These are phyloP conservation scores for Vigna reflexopilosa DNA, from an alignment of 306 rosid species.

Conservation along the genomic window DNA sequence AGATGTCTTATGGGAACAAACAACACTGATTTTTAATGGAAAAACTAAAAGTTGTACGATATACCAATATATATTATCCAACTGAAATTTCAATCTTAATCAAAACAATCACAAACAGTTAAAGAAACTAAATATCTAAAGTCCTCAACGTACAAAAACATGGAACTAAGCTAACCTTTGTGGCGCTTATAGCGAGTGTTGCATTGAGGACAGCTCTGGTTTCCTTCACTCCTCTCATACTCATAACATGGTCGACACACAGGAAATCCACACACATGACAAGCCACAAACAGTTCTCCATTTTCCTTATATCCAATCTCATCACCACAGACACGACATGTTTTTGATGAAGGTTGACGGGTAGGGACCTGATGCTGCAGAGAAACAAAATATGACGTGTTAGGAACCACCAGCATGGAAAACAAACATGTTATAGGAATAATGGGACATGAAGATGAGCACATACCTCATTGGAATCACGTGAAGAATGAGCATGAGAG, in stretches of 20 bases:
- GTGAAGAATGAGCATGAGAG: constrained; percentile 49
- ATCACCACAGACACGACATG: constrained; percentile 85
- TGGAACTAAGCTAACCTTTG: constrained; percentile 54
- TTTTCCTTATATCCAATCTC: constrained; percentile 78
- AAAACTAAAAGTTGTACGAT: too few species aligned
- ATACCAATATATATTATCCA: not conserved
- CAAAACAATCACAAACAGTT: not conserved
- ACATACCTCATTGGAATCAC: constrained; percentile 63
- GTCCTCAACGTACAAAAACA: not conserved
- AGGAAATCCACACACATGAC: constrained; percentile 84
- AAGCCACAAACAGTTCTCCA: constrained; percentile 82
- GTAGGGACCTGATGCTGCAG: constrained; percentile 59
- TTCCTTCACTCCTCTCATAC: constrained; percentile 94
- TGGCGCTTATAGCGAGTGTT: constrained; percentile 89
- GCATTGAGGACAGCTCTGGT: constrained; percentile 89
- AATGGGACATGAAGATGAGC: constrained; percentile 16
- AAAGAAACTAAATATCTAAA: not conserved
- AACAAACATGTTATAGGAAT: not conserved
- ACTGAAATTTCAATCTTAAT: not conserved
- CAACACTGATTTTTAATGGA: too few species aligned
- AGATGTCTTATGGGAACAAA: too few species aligned
- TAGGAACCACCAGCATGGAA: constrained; percentile 18
- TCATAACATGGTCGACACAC: constrained; percentile 93
- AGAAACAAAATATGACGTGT: not conserved
- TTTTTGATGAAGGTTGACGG: constrained; percentile 51